phyloP scores from a whole-genome alignment of 2,329 filamentous ascomycete species.

The Cladobotryum mycophilum region DNA sequence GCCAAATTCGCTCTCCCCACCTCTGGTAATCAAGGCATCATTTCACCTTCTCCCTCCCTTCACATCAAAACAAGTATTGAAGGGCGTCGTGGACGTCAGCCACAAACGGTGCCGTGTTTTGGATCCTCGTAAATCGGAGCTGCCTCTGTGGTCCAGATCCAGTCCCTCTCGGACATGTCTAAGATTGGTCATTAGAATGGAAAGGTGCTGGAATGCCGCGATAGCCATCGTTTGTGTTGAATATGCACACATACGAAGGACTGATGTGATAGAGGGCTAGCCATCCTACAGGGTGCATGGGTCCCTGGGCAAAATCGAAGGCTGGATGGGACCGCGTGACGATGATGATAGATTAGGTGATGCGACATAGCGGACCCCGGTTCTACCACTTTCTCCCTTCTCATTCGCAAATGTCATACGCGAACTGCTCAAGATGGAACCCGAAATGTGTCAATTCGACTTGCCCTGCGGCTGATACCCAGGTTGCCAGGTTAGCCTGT shows the following conservation, averaged over 20 bases:
- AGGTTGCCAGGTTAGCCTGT: no score
- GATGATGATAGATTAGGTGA: slow-evolving; percentile 10
- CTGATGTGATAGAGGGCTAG: background rate
- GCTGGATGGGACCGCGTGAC: slow-evolving; percentile 5
- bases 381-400: background rate
- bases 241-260: background rate
- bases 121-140: background rate
- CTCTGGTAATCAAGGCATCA: background rate
- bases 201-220: background rate
- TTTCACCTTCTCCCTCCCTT: background rate
- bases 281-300: background rate
- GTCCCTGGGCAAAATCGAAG: background rate
- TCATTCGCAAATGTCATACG: slow-evolving; percentile 1
- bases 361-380: slow-evolving; percentile 8
- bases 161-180: background rate
- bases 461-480: slow-evolving; percentile 6
- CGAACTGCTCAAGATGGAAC: slow-evolving; percentile 3
- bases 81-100: no score
- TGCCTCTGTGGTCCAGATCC: background rate
- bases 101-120: no score
- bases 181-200: background rate
- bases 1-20: background rate
- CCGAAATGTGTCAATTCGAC: background rate
- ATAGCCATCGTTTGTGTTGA: background rate
- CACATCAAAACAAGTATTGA: no score